These are phyloP conservation scores for Fusarium clavum DNA, from an alignment of 2,329 filamentous ascomycete species.

Conservation along the genomic window DNA sequence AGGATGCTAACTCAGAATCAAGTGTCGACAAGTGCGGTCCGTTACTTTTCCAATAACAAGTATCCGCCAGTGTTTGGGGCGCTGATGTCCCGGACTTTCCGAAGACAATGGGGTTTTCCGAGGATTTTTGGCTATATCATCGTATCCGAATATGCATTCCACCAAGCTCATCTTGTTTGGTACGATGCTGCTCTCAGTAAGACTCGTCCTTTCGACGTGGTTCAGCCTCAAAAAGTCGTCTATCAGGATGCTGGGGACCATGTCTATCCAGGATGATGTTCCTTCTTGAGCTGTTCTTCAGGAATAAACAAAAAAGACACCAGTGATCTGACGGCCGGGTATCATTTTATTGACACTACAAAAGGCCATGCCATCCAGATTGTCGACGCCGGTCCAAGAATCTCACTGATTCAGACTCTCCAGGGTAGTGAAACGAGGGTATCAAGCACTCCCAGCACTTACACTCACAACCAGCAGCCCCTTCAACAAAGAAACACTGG, in stretches of 20 bases:
- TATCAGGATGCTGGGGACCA: too few species aligned
- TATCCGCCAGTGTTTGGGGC: too few species aligned
- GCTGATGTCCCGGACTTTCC: too few species aligned
- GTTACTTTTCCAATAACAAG: too few species aligned
- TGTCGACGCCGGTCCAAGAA: neutral
- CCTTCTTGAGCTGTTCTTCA: too few species aligned
- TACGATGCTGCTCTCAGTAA: neutral
- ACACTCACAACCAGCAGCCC: neutral
- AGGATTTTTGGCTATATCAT: neutral
- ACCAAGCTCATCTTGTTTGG: neutral
- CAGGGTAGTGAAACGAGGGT: neutral
- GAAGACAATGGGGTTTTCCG: neutral
- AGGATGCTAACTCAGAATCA: neutral
- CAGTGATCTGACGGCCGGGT: neutral
- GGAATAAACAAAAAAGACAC: neutral
- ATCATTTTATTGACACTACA: neutral
- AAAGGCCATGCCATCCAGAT: neutral
- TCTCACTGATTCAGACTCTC: neutral
- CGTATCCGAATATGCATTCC: neutral
- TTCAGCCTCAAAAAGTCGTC: neutral
- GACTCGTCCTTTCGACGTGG: neutral
- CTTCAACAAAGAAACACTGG: neutral
- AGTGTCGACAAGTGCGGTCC: neutral
- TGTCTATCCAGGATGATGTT: too few species aligned
- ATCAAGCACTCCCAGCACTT: neutral